Evolutionary conservation across 1,284 basidiomycete genomes (phyloP), one percentile per base, ranked within the genome.

Genomic region (Garcileccinum viscosum): DNA sequence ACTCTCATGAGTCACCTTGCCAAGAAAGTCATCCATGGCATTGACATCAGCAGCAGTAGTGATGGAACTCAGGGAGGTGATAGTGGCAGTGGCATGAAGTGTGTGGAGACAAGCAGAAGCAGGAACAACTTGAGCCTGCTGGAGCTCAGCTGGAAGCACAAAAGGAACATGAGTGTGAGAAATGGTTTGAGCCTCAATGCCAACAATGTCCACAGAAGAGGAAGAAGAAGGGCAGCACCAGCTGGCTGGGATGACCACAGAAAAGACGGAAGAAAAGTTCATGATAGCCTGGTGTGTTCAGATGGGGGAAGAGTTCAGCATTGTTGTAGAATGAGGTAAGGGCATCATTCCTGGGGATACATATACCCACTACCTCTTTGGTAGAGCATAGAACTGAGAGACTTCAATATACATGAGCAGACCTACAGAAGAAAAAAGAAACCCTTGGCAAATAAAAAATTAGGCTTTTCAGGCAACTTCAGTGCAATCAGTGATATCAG

Each of bases 1-100:
- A 61, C 73, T 76, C 32, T 75, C 73, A 50, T 42, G 56, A 5
- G 69, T 72, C 60, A 71, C 67, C 11, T 17, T 5, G 8, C 79
- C 78, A 38, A 76, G 72, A 38, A 73, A 70, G 32, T 71, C 67
- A 62, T 73, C 67, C 32, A 72, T 67, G 44, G 67, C 66, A n/a
- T 72, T 65, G 19, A 70, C 27, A 15, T 53, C 50, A 14, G 50
- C 15, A 9, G 9, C 24, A 4, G 27, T 27, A 9, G 19, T 42
- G 27, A 14, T 53, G 15, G 50, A 27, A 24, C 15, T 53, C 24
- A 53, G 47, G 24, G 24, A 53, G 33, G 56, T 33, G 56, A 33
- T 60, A n/a, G 50, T 61, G 19, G 67, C 58, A 32, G 19, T n/a
- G 32, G 22, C 33, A 2, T 63, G 62, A 32, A 64, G 59, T 22